Evolutionary conservation across 768 basidiomycete species (phyloP), one percentile per base, ranked within the genome.

Genomic region (Amyloporia xantha): DNA sequence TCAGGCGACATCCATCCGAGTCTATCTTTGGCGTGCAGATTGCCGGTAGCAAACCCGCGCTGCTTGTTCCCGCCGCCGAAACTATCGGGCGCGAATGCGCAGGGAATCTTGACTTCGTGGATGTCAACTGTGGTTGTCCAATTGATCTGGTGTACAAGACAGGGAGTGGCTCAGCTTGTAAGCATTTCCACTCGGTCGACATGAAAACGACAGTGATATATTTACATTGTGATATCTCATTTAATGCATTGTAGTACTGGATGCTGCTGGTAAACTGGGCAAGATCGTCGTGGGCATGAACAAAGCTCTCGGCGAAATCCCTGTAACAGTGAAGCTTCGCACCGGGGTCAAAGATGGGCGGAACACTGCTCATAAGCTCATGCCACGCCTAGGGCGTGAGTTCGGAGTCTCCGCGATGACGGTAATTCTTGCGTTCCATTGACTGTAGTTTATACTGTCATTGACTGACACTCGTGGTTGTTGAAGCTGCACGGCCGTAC

Each of bases 101-200:
- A 1, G 71, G 74, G 11, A 73, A 75, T 17, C 67, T 96, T 19
- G 91, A 97, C 60, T 97, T 96, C 58, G 89, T 94, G 1, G 94
- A 99, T 60, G 68, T 98, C 54, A 99, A 99, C 60, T 90, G 91
- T 65, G 94, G 94, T 5, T 98, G 96, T 66, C 96, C 96, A 3
- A 98, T 98, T 57, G 96, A 99, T 66, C 71, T 97, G 37, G 90
- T 99, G 1, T 96, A 94, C 69, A 87, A 86, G 59, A 77, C 79
- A 12, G 93, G 93, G 2, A 92, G 91, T 48, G 93, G 93, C 0
- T 88, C 86, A 49, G 93, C 93, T 23, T 65, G 92, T 93, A 58
- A 44, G 86, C 82, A 6, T 40, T 39, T 25, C n/a, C n/a, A n/a
- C n/a, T n/a, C n/a, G n/a, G n/a, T n/a, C n/a, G n/a, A n/a, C n/a